Evolutionary conservation across 1,139 yeast species (phyloP).

Genomic region (Zhuliangozyma parablackwelliae): DNA sequence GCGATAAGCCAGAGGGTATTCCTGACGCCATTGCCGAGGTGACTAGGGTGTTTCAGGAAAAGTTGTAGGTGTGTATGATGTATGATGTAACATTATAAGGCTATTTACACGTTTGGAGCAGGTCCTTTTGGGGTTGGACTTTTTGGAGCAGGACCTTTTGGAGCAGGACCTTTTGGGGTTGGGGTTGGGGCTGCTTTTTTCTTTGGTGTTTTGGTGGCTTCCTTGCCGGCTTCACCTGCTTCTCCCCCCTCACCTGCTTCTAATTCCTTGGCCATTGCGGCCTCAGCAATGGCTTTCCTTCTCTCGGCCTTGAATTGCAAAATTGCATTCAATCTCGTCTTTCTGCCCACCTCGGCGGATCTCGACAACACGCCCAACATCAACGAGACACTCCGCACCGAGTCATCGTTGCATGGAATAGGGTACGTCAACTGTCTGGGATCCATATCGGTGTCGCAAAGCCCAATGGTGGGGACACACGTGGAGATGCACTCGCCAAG

Average conservation of each 20-base stretch:
- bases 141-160: too few species aligned
- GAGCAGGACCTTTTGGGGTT: too few species aligned
- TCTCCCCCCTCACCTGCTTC: too few species aligned
- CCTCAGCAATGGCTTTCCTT: conserved; percentile 1
- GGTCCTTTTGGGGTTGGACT: too few species aligned
- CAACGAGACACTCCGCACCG: conserved; percentile 75
- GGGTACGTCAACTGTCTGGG: conserved; percentile 89
- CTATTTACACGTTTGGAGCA: too few species aligned
- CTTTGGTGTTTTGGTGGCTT: too few species aligned
- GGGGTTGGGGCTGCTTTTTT: too few species aligned
- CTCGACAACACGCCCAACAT: conserved; percentile 78
- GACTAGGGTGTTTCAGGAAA: conserved; percentile 53
- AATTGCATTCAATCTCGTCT: conserved; percentile 46
- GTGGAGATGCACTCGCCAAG: conserved; percentile 76
- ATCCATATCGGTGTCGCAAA: conserved; percentile 90
- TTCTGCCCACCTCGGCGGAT: conserved; percentile 78
- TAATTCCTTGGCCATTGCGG: not conserved
- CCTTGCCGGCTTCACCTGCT: too few species aligned
- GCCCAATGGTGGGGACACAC: conserved; percentile 88
- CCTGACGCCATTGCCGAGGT: conserved; percentile 71
- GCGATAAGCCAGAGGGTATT: conserved; percentile 71
- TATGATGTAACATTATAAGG: too few species aligned
- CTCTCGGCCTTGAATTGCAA: conserved; percentile 7
- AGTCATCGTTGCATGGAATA: conserved; percentile 94
- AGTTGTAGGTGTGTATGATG: conserved; percentile 26